These are phyloP conservation scores for Ustilago hordei DNA, from an alignment of 1,284 basidiomycete species.

Conservation along the genomic window DNA sequence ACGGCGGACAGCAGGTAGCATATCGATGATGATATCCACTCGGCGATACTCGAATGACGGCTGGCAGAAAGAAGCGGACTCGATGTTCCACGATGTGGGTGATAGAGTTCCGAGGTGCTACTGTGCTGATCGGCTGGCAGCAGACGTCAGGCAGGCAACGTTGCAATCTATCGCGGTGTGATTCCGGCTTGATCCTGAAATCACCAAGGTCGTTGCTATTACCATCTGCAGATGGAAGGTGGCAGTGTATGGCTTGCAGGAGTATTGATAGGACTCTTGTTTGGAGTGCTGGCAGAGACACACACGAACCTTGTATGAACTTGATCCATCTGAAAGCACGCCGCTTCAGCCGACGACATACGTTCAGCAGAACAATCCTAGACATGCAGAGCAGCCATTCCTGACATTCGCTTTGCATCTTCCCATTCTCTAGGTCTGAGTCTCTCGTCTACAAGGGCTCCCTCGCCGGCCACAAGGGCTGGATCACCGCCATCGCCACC, in stretches of 20 bases:
- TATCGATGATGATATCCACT: background rate
- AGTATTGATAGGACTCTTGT: background rate
- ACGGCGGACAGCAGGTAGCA: background rate
- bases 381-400: background rate
- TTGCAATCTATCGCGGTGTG: background rate
- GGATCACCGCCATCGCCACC: constrained; percentile 91
- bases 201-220: background rate
- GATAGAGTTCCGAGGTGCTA: background rate
- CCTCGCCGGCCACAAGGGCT: constrained; percentile 93
- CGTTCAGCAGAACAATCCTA: background rate
- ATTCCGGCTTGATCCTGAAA: background rate
- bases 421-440: constrained; percentile 46
- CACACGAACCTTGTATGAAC: background rate
- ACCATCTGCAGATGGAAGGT: background rate
- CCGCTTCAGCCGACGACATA: constrained; percentile 5
- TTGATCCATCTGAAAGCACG: background rate
- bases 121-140: background rate
- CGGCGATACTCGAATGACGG: background rate
- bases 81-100: background rate
- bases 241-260: background rate
- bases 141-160: background rate
- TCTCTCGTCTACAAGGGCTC: constrained; percentile 71
- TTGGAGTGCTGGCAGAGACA: background rate
- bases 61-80: background rate
- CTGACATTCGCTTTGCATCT: constrained; percentile 11